Conservation (phyloP, 2,329 filamentous ascomycete genomes). For the Fusarium sp. region DNA sequence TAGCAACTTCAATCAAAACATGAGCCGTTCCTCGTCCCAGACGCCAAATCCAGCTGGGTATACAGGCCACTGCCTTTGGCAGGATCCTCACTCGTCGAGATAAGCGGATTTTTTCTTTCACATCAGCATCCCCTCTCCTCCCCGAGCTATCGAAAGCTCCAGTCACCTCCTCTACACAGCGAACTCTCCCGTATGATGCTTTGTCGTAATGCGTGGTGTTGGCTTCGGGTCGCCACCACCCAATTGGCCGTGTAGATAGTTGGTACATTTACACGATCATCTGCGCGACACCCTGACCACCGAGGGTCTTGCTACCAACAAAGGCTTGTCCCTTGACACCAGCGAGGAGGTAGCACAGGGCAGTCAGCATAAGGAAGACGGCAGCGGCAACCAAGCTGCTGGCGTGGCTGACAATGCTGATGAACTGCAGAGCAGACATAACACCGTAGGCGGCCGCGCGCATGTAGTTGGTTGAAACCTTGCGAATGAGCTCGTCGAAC, state of each 20-base stretch:
- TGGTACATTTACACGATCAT: slow-evolving; percentile 83
- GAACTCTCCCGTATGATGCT: background rate
- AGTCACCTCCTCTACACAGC: background rate
- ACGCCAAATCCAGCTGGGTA: slow-evolving; percentile 50
- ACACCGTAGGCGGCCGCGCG: slow-evolving; percentile 86
- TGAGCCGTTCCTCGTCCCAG: slow-evolving; percentile 48
- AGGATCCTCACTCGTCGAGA: slow-evolving; percentile 44
- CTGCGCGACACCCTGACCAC: slow-evolving; percentile 92
- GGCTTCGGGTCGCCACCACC: slow-evolving; percentile 7
- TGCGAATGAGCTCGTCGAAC: slow-evolving; percentile 91
- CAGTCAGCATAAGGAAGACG: slow-evolving; percentile 81
- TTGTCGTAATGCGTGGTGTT: background rate
- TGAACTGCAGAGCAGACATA: slow-evolving; percentile 87
- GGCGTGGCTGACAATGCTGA: slow-evolving; percentile 74
- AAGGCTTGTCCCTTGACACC: slow-evolving; percentile 87
- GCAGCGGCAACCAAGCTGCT: slow-evolving; percentile 89
- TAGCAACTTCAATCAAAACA: slow-evolving; percentile 44
- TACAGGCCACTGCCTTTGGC: slow-evolving; percentile 46
- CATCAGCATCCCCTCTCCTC: slow-evolving; percentile 8
- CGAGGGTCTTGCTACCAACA: slow-evolving; percentile 94
- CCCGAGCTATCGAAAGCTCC: slow-evolving; percentile 1
- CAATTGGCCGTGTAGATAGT: background rate
- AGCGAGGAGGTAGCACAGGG: slow-evolving; percentile 82
- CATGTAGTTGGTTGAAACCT: slow-evolving; percentile 96
- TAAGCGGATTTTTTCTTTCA: slow-evolving; percentile 32